These are phyloP conservation scores for Malania oleifera DNA, from an alignment of 164 flowering plant genomes.

Conservation along the genomic window DNA sequence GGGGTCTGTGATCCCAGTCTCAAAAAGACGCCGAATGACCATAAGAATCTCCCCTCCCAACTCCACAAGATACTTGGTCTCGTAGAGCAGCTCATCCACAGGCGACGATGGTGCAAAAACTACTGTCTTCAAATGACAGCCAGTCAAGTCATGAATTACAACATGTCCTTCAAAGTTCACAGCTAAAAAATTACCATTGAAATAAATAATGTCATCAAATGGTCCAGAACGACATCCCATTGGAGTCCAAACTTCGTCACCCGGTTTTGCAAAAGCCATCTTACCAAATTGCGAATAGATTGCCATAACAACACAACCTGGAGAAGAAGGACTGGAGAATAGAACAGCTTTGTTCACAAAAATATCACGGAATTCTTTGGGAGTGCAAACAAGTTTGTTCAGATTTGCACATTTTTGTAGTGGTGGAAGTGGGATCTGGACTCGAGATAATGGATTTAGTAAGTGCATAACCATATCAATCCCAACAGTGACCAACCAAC, in stretches of 20 bases:
- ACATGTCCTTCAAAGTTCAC: background rate
- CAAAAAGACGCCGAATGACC: background rate
- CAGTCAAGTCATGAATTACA: background rate
- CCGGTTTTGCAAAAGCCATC: constrained; percentile 10
- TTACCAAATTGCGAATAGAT: background rate
- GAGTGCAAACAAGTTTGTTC: background rate
- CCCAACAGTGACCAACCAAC: constrained; percentile 12
- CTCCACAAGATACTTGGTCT: constrained; percentile 9
- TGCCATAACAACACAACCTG: constrained; percentile 4
- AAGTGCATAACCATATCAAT: constrained; percentile 4
- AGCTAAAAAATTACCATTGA: constrained; percentile 6
- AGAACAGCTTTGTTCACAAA: constrained; percentile 1
- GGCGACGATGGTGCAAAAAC: background rate
- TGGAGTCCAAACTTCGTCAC: constrained; percentile 3
- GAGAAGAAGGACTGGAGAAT: constrained; percentile 4
- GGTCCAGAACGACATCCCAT: background rate
- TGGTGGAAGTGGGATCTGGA: constrained; percentile 9
- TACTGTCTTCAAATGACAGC: background rate
- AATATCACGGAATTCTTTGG: background rate
- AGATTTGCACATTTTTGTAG: constrained; percentile 1
- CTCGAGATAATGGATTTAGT: constrained; percentile 11
- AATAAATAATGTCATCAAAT: constrained; percentile 1
- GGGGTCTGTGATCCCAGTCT: background rate
- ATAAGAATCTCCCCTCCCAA: background rate
- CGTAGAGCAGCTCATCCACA: background rate